A percentile compares a stretch with the other conserved stretches of the same genome.
These are phyloP conservation scores for Exophiala aquamarina DNA, from an alignment of 2,329 filamentous ascomycete genomes.

Conservation along the genomic window DNA sequence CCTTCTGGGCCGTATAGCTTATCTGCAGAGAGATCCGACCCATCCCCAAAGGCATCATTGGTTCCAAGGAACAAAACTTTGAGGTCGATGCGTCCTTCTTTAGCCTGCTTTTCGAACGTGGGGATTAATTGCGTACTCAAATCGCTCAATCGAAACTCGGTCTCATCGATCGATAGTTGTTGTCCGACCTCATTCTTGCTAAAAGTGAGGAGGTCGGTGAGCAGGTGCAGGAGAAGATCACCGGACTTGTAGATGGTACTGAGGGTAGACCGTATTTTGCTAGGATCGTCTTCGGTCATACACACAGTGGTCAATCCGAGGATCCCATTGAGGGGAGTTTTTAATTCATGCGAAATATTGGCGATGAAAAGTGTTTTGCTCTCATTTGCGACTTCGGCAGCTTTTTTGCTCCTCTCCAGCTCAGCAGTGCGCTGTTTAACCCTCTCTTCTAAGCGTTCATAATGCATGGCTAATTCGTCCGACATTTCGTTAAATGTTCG, in stretches of 20 bases:
- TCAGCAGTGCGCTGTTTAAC: conserved; percentile 80
- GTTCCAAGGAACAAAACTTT: conserved; percentile 68
- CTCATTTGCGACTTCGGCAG: conserved; percentile 91
- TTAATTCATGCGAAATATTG: conserved; percentile 84
- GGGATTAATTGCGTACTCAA: conserved; percentile 77
- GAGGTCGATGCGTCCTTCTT: conserved; percentile 74
- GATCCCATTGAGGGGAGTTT: conserved; percentile 93
- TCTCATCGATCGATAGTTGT: conserved; percentile 76
- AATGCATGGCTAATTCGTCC: conserved; percentile 84
- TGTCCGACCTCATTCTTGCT: conserved; percentile 94
- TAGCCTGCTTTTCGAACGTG: conserved; percentile 88
- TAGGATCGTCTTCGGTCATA: conserved; percentile 83
- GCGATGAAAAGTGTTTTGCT: conserved; percentile 98
- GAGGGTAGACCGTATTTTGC: conserved; percentile 76
- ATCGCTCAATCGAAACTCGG: conserved; percentile 81
- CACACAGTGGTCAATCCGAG: conserved; percentile 91
- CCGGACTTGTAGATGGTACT: conserved; percentile 87
- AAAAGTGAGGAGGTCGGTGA: conserved; percentile 88
- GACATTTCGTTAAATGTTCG: conserved; percentile 91
- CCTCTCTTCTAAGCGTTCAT: conserved; percentile 78
- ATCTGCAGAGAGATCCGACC: conserved; percentile 28
- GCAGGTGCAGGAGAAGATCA: conserved; percentile 77
- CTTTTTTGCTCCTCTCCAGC: conserved; percentile 84
- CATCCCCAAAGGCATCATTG: conserved; percentile 34
- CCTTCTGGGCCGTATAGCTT: conserved; percentile 65